Base-by-base conservation (phyloP, 2,329 filamentous ascomycete species). In the Paraphoma sp. region DNA sequence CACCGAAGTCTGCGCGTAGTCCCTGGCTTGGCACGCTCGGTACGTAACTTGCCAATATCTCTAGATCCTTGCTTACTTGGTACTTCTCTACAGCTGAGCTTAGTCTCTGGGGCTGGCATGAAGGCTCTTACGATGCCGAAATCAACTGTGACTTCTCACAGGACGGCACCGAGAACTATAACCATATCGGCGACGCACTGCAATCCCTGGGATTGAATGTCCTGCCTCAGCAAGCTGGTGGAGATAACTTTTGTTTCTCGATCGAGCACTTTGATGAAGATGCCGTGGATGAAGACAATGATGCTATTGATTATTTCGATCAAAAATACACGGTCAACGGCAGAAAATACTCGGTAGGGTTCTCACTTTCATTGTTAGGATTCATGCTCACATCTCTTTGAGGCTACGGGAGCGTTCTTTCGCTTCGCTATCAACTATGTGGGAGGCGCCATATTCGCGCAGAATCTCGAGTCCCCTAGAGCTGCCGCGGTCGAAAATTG, bases 311-410 rank as follows among this genome's bases (percentile, higher is more conserved):
- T 2, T 23, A 38, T 2, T 23, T 40, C 3, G n/a, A 60, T 2
- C 61, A 64, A 28, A 43, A 29, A 4, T 63, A 67, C 45, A 23
- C n/a, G 2, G 53, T 59, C 5, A 45, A 53, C 16, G 58, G 48
- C 6, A 33, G 41, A 18, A 16, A 46, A 14, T 62, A 59, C n/a
- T 51, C 29, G 29, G 52, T 16, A 51, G 56, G 18, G 23, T 23
- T 29, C 33, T 10, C 33, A 3, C 33, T 14, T 7, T 36, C 33
- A 36, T 14, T 10, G 10, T 10, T 36, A 3, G 3, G 33, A 36
- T 14, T 36, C 33, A 36, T 36, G 17, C 41, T 29, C 14, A 38
- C 40, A 7, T 29, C 11, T 14, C 11, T 29, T 3, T 11, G 31
- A 56, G 53, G 44, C 17, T 23, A 56, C 54, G 29, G 43, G 46